Evolutionary conservation across 352 stramenopile genomes (phyloP).

Genomic region (Phytophthora crassamura): DNA sequence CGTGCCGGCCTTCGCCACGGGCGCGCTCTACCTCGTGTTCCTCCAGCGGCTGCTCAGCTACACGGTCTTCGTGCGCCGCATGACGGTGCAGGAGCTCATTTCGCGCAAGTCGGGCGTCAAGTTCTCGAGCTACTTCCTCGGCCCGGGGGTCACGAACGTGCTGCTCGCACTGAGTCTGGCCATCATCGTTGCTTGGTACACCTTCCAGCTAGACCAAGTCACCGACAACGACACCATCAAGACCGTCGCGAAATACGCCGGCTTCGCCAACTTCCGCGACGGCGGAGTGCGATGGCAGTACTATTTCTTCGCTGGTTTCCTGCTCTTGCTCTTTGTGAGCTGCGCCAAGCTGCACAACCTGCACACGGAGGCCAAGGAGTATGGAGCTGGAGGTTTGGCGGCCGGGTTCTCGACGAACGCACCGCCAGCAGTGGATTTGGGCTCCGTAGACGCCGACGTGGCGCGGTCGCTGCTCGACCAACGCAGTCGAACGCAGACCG

Average conservation of each 20-base stretch:
- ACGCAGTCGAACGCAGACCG: constrained; percentile 26
- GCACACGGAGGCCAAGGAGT: constrained; percentile 36
- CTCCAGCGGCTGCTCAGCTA: constrained; percentile 66
- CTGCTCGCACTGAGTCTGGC: constrained; percentile 55
- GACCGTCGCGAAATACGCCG: constrained; percentile 58
- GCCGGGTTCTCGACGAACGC: constrained; percentile 23
- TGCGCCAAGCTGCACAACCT: constrained; percentile 75
- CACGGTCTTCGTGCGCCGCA: constrained; percentile 67
- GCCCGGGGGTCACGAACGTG: constrained; percentile 41
- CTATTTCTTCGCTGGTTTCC: constrained; percentile 68
- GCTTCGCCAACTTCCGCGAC: constrained; percentile 64
- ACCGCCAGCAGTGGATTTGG: constrained; percentile 31
- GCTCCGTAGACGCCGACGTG: constrained; percentile 35
- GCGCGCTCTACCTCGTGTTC: constrained; percentile 66
- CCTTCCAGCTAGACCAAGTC: constrained; percentile 56
- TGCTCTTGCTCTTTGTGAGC: constrained; percentile 69
- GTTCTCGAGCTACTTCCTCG: constrained; percentile 59
- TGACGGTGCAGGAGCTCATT: constrained; percentile 65
- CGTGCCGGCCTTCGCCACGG: constrained; percentile 62
- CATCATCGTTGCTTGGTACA: constrained; percentile 59
- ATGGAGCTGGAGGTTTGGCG: constrained; percentile 1
- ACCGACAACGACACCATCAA: constrained; percentile 34
- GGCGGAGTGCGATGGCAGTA: constrained; percentile 59
- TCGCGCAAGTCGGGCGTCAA: constrained; percentile 30
- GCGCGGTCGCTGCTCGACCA: constrained; percentile 41